Conservation (phyloP, 192 early-diverging fungal species). For the Geranomyces michiganensis region DNA sequence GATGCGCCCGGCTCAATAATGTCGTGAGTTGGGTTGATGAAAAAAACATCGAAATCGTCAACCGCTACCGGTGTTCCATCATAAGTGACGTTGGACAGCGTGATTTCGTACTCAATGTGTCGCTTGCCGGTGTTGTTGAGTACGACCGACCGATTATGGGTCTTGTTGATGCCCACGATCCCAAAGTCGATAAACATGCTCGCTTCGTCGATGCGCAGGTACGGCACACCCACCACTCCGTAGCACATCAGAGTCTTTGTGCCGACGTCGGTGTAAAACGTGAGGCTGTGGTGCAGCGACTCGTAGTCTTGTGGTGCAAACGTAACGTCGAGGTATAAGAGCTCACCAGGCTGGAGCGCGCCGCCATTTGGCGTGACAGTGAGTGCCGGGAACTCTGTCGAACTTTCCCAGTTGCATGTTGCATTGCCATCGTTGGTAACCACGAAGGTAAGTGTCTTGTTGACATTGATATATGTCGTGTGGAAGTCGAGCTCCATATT, state of each 20-base stretch:
- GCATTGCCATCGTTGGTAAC: constrained; percentile 65
- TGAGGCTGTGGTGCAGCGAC: constrained; percentile 42
- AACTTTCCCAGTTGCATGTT: constrained; percentile 53
- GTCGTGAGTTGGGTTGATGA: constrained; percentile 53
- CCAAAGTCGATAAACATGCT: constrained; percentile 53
- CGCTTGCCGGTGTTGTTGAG: constrained; percentile 57
- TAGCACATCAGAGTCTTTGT: constrained; percentile 54
- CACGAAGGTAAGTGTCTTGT: constrained; percentile 51
- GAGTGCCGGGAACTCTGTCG: constrained; percentile 31
- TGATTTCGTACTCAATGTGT: constrained; percentile 56
- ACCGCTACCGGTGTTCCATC: constrained; percentile 39
- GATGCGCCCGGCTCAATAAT: constrained; percentile 44
- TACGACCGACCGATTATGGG: constrained; percentile 41
- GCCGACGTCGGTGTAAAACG: constrained; percentile 63
- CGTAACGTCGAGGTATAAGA: constrained; percentile 46
- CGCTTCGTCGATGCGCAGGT: constrained; percentile 51
- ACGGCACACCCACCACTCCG: constrained; percentile 66
- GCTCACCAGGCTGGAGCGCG: constrained; percentile 49
- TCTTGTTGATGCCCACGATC: constrained; percentile 56
- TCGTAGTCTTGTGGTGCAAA: constrained; percentile 55
- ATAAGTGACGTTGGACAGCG: constrained; percentile 39
- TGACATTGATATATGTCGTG: constrained; percentile 63
- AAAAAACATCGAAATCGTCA: constrained; percentile 65
- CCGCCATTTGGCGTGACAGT: constrained; percentile 45
- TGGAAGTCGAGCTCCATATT: constrained; percentile 62